phyloP scores from a whole-genome alignment of 2,329 filamentous ascomycete species.

The Dactylellina cionopaga region DNA sequence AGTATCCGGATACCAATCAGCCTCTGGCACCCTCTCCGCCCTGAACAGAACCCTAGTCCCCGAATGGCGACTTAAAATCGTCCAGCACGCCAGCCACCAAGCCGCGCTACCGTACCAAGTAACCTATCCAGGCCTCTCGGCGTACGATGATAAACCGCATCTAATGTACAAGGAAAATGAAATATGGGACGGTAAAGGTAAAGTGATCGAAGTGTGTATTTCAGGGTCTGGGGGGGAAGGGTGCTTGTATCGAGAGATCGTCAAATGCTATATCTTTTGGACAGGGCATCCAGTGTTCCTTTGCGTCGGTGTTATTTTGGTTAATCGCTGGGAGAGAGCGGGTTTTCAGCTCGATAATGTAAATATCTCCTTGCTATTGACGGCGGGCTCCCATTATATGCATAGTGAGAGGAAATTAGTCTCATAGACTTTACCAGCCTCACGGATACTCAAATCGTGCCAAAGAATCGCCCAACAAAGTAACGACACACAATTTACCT shows the following conservation, averaged over 20 bases:
- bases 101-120: not conserved
- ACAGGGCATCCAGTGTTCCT: constrained; percentile 5
- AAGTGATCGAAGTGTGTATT: not conserved
- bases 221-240: not conserved
- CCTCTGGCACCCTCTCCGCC: not conserved
- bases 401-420: too few relatives aligned
- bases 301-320: not conserved
- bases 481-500: too few relatives aligned
- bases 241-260: not conserved
- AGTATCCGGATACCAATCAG: not conserved
- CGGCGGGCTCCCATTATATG: too few relatives aligned
- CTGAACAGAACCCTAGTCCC: not conserved
- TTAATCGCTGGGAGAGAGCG: not conserved
- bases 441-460: too few relatives aligned
- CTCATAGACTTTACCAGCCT: too few relatives aligned
- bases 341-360: too few relatives aligned
- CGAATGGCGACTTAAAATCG: not conserved
- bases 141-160: not conserved
- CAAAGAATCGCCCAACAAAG: too few relatives aligned
- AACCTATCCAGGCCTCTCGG: not conserved
- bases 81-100: not conserved
- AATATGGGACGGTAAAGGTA: not conserved
- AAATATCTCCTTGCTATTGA: too few relatives aligned
- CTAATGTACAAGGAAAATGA: not conserved
- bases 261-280: constrained; percentile 5